Conservation (phyloP, 2,329 filamentous ascomycete species). For the Orbilia brochopaga region DNA sequence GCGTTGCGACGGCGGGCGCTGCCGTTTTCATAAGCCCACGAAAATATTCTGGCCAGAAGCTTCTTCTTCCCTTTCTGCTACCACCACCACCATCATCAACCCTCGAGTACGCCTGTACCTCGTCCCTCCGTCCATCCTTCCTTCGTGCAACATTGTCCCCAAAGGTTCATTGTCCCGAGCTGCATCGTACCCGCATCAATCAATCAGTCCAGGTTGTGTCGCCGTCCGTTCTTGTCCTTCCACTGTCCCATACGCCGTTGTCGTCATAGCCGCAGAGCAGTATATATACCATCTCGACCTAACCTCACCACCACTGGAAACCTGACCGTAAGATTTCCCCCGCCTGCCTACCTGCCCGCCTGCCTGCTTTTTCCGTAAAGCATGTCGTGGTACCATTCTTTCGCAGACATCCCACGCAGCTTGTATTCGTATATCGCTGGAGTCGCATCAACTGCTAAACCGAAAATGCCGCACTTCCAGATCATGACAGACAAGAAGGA, state of each 20-base stretch:
- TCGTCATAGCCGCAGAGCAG: background rate
- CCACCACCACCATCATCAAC: background rate
- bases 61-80: background rate
- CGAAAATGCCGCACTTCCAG: slow-evolving; percentile 33
- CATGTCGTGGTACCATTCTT: slow-evolving; percentile 4
- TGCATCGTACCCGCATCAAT: background rate
- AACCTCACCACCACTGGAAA: background rate
- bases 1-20: background rate
- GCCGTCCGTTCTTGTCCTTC: background rate
- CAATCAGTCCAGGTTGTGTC: background rate
- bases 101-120: background rate
- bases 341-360: background rate
- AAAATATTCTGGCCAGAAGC: background rate
- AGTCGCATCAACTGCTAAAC: background rate
- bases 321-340: background rate
- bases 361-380: background rate
- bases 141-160: background rate
- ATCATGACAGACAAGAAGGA: slow-evolving; percentile 51
- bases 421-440: background rate
- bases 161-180: slow-evolving; percentile 2
- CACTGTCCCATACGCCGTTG: background rate
- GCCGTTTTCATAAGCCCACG: background rate
- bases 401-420: background rate
- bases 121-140: background rate
- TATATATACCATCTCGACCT: background rate